Percentiles rank a stretch among this genome's conserved stretches.
phyloP scores from a whole-genome alignment of 1,284 basidiomycete species.

The Cryptococcus floricola region DNA sequence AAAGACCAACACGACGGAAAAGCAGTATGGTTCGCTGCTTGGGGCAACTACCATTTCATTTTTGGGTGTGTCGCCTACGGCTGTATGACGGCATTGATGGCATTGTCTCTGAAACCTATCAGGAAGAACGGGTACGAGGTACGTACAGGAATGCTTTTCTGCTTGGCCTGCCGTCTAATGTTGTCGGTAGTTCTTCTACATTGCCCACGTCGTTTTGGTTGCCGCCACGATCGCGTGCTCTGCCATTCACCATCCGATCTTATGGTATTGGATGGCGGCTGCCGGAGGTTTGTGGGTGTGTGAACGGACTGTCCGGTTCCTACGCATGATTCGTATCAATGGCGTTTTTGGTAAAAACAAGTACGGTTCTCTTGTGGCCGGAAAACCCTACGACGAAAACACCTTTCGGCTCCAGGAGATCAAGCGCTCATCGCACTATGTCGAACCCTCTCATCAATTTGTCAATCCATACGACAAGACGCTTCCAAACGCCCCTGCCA shows the following conservation, averaged over 20 bases:
- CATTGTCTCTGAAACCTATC: constrained; percentile 62
- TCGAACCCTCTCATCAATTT: not conserved
- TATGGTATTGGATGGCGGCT: constrained; percentile 59
- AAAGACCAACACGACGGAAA: constrained; percentile 56
- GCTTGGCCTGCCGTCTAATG: not conserved
- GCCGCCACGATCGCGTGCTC: constrained; percentile 61
- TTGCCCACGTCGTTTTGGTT: constrained; percentile 64
- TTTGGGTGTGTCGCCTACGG: constrained; percentile 69
- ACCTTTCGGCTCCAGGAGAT: constrained; percentile 21
- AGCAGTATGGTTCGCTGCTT: constrained; percentile 61
- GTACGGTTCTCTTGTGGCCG: constrained; percentile 10
- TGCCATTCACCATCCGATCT: constrained; percentile 65
- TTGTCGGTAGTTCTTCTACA: constrained; percentile 59
- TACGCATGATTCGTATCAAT: constrained; percentile 65
- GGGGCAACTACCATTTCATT: constrained; percentile 66
- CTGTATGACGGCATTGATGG: constrained; percentile 64
- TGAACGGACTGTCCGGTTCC: constrained; percentile 61
- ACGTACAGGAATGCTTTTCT: constrained; percentile 8
- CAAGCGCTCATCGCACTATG: constrained; percentile 9
- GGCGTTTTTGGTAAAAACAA: constrained; percentile 45
- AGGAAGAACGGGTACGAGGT: constrained; percentile 67
- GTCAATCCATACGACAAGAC: constrained; percentile 21
- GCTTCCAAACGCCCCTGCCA: constrained; percentile 15
- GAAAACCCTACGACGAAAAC: constrained; percentile 19
- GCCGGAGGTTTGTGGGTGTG: constrained; percentile 63